Conservation (phyloP, 805 yeast species). For the Yarrowia divulgata region DNA sequence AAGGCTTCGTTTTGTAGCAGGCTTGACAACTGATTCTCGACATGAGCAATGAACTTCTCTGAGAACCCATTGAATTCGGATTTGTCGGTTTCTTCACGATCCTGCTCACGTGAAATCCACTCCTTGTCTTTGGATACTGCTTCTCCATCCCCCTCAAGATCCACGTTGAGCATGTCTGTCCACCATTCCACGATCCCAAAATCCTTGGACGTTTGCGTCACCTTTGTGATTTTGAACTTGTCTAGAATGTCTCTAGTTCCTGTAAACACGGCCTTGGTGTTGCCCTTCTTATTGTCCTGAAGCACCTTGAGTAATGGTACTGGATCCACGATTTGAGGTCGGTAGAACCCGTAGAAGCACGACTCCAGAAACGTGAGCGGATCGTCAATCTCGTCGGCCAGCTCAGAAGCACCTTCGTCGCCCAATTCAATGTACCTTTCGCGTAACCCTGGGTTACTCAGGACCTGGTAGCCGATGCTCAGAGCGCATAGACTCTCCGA, state of each 20-base stretch:
- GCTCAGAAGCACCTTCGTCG: background rate
- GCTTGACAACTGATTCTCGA: conserved; percentile 9
- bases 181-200: conserved; percentile 23
- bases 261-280: background rate
- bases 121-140: conserved; percentile 26
- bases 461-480: conserved; percentile 15
- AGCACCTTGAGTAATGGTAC: conserved; percentile 10
- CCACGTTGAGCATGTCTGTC: conserved; percentile 24
- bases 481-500: conserved; percentile 21
- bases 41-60: conserved; percentile 16
- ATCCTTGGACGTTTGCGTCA: background rate
- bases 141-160: conserved; percentile 22
- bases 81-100: conserved; percentile 1
- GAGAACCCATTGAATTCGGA: conserved; percentile 31
- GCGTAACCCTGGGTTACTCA: conserved; percentile 14
- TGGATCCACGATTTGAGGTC: conserved; percentile 23
- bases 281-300: conserved; percentile 5
- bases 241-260: conserved; percentile 16
- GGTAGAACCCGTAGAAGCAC: conserved; percentile 26
- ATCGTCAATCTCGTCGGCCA: conserved; percentile 6
- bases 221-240: conserved; percentile 9
- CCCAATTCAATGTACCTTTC: conserved; percentile 11
- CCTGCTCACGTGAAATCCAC: conserved; percentile 7
- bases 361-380: conserved; percentile 21
- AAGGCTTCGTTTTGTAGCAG: conserved; percentile 12